Evolutionary conservation across 2,329 filamentous ascomycete species (phyloP).

Genomic region (Aspergillus pseudonomiae): DNA sequence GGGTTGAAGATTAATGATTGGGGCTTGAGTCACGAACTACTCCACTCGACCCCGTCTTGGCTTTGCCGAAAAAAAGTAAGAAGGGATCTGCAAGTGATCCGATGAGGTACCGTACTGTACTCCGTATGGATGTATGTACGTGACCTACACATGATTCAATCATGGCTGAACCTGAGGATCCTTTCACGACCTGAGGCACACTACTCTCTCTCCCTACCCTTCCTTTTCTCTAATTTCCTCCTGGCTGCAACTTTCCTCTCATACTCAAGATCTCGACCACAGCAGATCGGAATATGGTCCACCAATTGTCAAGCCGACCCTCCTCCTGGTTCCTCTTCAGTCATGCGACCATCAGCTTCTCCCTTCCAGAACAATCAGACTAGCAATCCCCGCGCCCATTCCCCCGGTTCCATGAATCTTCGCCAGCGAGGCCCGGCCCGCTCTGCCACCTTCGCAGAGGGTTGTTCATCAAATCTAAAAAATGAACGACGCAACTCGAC

Average conservation of each 20-base stretch:
- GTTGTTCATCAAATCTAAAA: slow-evolving; percentile 28
- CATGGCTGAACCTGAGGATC: not conserved
- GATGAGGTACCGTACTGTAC: not conserved
- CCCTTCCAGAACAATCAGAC: slow-evolving; percentile 19
- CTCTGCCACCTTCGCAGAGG: slow-evolving; percentile 42
- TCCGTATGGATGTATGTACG: not conserved
- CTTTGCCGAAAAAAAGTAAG: not conserved
- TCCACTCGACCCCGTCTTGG: not conserved
- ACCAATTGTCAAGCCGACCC: not conserved
- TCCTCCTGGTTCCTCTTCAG: not conserved
- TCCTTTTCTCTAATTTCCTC: no score
- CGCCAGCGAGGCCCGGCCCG: slow-evolving; percentile 41
- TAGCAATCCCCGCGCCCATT: slow-evolving; percentile 12
- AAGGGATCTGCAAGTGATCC: not conserved
- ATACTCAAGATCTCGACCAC: not conserved
- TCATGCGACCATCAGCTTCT: slow-evolving; percentile 18
- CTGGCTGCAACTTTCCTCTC: not conserved
- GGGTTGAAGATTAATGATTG: not conserved
- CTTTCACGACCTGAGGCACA: not conserved
- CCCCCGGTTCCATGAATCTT: slow-evolving; percentile 27
- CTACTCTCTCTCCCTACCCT: not conserved
- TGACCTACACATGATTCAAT: not conserved
- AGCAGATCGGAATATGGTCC: not conserved
- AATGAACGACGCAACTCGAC: slow-evolving; percentile 71
- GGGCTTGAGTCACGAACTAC: not conserved